Conservation (phyloP, 2,329 filamentous ascomycete genomes). For the Ceratocystis diversiconidia region DNA sequence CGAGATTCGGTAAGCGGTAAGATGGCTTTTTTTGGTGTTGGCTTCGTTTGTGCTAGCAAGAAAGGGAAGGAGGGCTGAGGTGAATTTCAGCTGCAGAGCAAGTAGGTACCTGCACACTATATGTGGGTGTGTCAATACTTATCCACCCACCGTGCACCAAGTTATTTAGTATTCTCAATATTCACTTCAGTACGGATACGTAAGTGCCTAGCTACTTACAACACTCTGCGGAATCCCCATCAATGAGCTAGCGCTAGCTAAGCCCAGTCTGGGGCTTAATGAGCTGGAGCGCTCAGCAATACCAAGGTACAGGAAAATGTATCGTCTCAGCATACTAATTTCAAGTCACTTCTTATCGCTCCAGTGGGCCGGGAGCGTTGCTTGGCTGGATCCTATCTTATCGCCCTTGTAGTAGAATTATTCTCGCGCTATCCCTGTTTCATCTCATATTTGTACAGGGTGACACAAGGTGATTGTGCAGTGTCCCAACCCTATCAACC, state of each 20-base stretch:
- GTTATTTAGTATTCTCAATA: too few species aligned
- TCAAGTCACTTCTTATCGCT: neutral
- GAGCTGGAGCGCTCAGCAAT: neutral
- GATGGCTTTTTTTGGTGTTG: neutral
- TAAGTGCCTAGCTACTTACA: neutral
- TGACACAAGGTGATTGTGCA: neutral
- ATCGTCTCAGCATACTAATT: neutral
- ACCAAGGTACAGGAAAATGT: neutral
- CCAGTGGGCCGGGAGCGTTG: neutral
- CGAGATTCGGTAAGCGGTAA: neutral
- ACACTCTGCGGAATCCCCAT: neutral
- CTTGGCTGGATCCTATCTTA: conserved; percentile 1
- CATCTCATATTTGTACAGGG: conserved; percentile 1
- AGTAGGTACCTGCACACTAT: neutral
- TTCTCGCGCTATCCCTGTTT: conserved; percentile 4
- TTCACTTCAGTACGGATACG: too few species aligned
- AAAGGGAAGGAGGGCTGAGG: neutral
- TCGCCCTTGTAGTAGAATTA: neutral
- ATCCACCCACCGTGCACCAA: neutral
- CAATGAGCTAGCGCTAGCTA: too few species aligned
- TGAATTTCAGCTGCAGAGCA: neutral
- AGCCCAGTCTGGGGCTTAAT: neutral
- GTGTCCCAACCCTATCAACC: neutral
- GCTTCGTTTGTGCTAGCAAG: neutral
- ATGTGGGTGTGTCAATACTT: neutral